Base-by-base conservation (phyloP, 2,329 filamentous ascomycete genomes). In the Diaporthe australafricana region DNA sequence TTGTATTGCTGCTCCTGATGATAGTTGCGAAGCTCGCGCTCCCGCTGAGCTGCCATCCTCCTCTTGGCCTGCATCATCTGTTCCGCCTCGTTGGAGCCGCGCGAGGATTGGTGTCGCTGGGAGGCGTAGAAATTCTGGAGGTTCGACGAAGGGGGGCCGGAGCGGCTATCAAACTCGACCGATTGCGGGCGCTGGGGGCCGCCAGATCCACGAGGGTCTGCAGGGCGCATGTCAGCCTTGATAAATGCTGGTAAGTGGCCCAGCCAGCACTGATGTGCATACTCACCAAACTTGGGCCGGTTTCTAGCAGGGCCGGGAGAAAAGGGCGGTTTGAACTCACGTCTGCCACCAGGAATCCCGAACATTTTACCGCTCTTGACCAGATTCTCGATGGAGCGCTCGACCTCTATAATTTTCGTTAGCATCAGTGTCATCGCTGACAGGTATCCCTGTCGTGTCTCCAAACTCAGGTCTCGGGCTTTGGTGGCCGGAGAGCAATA, bases 1-100 rank as follows among this genome's bases (percentile, higher is more conserved):
- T 98, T 97, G 87, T 97, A 98, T 91, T 99, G 96, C 90, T 99
- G 96, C 90, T 99, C 96, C 87, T 98, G 97, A 87, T 99, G 96
- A 87, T 98, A 98, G 86, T 98, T 99, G 85, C 96, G 94, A 84
- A 99, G 92, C 88, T 99, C 96, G 85, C 96, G 94, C 89, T 99
- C 96, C 85, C 96, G 94, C 87, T 98, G 96, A 83, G 96, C 96
- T 80, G 96, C 96, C 94, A 98, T 97, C 88, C 96, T 93, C 87
- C 96, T 94, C 90, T 98, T 98, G 80, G 95, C 95, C 91, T 98
- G 96, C 89, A 98, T 94, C 91, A 98, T 94, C 87, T 98, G 95
- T 87, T 98, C 96, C 83, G 95, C 94, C 87, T 98, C 96, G 87
- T 89, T 92, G 80, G 90, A 90, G 89, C 95, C 85, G 89, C 94